A percentile compares a stretch with the other conserved stretches of the same genome.
Conservation (phyloP, 371 early-diverging fungal genomes). For the Syncephalastrum contaminatum region DNA sequence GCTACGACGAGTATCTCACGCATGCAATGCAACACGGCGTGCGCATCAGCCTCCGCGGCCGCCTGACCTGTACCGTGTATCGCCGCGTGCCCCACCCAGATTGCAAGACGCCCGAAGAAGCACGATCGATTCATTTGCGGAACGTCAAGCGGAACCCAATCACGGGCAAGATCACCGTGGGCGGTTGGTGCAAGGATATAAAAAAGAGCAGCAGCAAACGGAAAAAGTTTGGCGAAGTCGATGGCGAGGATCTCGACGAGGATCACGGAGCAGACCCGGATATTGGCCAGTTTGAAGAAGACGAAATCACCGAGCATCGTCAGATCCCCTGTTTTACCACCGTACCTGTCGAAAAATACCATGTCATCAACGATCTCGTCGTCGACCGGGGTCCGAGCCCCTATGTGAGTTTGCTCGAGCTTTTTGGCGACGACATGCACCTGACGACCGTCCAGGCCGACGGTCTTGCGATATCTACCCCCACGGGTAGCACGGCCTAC, state of each 20-base stretch:
- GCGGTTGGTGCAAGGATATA: constrained; percentile 34
- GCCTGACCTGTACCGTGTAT: constrained; percentile 85
- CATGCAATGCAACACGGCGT: constrained; percentile 70
- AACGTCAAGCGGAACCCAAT: constrained; percentile 42
- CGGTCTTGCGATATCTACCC: constrained; percentile 90
- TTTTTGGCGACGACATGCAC: constrained; percentile 87
- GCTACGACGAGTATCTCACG: constrained; percentile 56
- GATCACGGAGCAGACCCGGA: constrained; percentile 10
- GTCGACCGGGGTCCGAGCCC: constrained; percentile 91
- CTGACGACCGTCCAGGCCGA: constrained; percentile 88
- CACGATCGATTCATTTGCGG: constrained; percentile 27
- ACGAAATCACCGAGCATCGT: constrained; percentile 26
- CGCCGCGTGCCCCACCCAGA: constrained; percentile 43
- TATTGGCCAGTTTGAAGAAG: constrained; percentile 2
- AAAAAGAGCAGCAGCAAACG: constrained; percentile 12
- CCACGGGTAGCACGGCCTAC: constrained; percentile 97
- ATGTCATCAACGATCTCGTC: constrained; percentile 81
- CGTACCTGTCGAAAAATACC: constrained; percentile 53
- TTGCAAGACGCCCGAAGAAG: constrained; percentile 16
- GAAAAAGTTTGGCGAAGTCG: constrained; percentile 51
- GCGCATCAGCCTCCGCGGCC: constrained; percentile 85
- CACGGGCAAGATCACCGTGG: constrained; percentile 48
- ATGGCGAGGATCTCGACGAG: constrained; percentile 32
- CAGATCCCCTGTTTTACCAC: constrained; percentile 50
- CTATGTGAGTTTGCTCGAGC: constrained; percentile 84